Base-by-base conservation (phyloP, 305 asterid genomes). In the Lippia alba region DNA sequence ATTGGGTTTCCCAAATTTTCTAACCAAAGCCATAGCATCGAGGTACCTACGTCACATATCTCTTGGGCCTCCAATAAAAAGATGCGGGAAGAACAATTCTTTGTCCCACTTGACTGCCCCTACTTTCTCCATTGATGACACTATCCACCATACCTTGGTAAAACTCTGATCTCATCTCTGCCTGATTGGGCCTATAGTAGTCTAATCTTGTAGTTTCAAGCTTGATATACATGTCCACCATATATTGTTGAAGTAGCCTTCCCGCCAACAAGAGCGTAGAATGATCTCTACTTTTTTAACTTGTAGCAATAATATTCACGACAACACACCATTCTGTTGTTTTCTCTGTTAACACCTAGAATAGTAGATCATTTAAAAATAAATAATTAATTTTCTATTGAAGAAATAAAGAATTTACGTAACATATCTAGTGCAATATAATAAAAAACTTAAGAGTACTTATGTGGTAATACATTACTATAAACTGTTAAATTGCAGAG, bases 51-150 rank as follows among this genome's bases (percentile, higher is more conserved):
- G 48, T 4, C 65, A 2, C 20, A 59, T 59, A 16, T 59, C 65
- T 11, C 65, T 59, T 33, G 48, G 65, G 8, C 65, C 46, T 59
- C 48, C 65, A 59, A 59, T 59, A n/a, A 16, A 59, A 59, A n/a
- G 58, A 15, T 15, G 24, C 6, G 0, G 24, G 32, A 7, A 53
- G 11, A 15, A 16, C 32, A 53, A 15, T 18, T 15, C 58, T n/a
- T 53, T 16, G 11, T 15, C 24, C 58, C 8, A 53, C 32, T 53
- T 8, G 8, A 18, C 58, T 53, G 12, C 12, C 48, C 8, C 11
- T 41, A 41, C 11, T 9, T 41, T 41, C 48, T 41, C 48, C 48
- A 41, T 41, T 41, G 2, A 3, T 41, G 8, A 41, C 48, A 41
- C 48, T 41, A 41, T 41, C 48, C 48, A 41, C 48, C 8, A 41